Percentiles rank a stretch among this genome's conserved stretches.
Evolutionary conservation across 2,329 filamentous ascomycete species (phyloP).

Genomic region (Exophiala sp.): DNA sequence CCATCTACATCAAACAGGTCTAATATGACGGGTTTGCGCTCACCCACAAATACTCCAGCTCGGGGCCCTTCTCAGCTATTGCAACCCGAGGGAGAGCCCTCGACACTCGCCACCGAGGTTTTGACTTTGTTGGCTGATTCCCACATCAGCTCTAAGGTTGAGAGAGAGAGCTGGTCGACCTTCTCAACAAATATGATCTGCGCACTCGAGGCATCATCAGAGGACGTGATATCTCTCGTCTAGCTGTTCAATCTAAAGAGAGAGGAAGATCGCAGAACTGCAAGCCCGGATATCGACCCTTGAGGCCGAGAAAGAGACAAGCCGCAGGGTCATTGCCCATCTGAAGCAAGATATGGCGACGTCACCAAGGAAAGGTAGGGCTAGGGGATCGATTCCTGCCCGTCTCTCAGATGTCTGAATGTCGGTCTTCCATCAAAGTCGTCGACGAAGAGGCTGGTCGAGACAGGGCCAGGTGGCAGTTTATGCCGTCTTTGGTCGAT

Average conservation of each 20-base stretch:
- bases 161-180: constrained; percentile 35
- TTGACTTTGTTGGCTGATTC: constrained; percentile 35
- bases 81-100: constrained; percentile 32
- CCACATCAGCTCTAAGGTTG: constrained; percentile 33
- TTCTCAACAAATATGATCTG: constrained; percentile 53
- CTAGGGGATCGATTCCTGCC: constrained; percentile 1
- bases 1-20: constrained; percentile 23
- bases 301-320: constrained; percentile 52
- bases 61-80: background rate
- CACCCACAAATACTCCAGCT: constrained; percentile 21
- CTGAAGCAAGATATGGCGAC: constrained; percentile 32
- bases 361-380: constrained; percentile 21
- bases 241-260: constrained; percentile 60
- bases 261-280: constrained; percentile 60
- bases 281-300: constrained; percentile 57
- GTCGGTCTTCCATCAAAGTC: background rate
- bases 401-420: constrained; percentile 18
- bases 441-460: too few species aligned
- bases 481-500: too few species aligned
- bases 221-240: constrained; percentile 61
- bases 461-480: too few species aligned
- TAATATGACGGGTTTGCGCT: constrained; percentile 14
- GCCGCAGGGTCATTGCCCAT: constrained; percentile 42
- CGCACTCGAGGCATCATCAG: constrained; percentile 56
- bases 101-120: constrained; percentile 29